phyloP scores from a whole-genome alignment of 306 rosid species.

The Castanea sativa region DNA sequence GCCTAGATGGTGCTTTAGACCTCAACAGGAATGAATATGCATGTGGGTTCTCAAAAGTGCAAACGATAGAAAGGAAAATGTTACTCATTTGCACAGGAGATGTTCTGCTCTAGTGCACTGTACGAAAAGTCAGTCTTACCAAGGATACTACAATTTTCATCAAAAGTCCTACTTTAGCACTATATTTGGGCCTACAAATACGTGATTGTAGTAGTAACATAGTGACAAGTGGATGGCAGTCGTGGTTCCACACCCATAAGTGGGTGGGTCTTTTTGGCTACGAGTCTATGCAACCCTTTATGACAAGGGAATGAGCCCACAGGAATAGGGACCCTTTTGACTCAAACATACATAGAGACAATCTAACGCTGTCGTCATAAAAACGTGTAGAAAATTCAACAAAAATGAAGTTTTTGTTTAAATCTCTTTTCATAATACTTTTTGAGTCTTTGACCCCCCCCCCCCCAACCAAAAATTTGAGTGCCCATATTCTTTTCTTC shows the following conservation, averaged over 20 bases:
- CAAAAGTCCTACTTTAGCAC: neutral
- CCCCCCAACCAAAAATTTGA: neutral
- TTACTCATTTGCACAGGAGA: no score
- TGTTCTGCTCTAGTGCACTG: no score
- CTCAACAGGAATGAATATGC: no score
- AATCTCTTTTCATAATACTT: neutral
- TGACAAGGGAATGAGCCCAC: conserved; percentile 32
- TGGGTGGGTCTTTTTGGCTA: conserved; percentile 29
- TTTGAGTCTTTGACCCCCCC: conserved; percentile 1
- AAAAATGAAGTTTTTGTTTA: neutral
- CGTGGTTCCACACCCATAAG: conserved; percentile 16
- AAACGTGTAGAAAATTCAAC: conserved; percentile 34
- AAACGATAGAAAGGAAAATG: no score
- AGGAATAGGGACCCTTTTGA: conserved; percentile 6
- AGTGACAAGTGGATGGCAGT: conserved; percentile 35
- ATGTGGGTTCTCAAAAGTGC: no score
- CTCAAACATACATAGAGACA: neutral
- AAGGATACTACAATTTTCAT: neutral
- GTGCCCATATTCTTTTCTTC: conserved; percentile 19
- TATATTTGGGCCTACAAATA: neutral
- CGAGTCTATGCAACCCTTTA: neutral
- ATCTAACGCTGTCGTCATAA: conserved; percentile 9
- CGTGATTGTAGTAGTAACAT: neutral
- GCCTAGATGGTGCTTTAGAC: no score
- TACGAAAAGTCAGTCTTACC: neutral